Percentiles rank a stretch among this genome's conserved stretches.
Conservation (phyloP, 1,284 basidiomycete genomes). For the Clitocybe nebularis region DNA sequence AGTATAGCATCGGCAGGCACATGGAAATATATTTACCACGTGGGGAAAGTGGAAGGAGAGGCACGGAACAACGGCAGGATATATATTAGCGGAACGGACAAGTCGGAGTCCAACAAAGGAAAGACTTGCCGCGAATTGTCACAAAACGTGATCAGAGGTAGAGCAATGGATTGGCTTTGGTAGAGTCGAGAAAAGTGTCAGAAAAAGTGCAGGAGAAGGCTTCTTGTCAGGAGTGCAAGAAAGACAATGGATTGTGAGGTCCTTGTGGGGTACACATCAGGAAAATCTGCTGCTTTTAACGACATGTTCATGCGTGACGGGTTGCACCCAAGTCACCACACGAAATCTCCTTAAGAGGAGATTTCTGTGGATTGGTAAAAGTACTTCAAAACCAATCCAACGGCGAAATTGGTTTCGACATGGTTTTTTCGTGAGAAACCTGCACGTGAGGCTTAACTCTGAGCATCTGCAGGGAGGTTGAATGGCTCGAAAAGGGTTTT, state of each 20-base stretch:
- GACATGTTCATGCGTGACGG: slow-evolving; percentile 13
- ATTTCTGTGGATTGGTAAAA: slow-evolving; percentile 19
- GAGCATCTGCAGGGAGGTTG: slow-evolving; percentile 9
- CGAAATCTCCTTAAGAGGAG: slow-evolving; percentile 19
- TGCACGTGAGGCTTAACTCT: slow-evolving; percentile 4
- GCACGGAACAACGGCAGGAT: slow-evolving; percentile 3
- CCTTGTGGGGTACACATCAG: slow-evolving; percentile 16
- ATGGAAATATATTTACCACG: slow-evolving; percentile 5
- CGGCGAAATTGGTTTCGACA: slow-evolving; percentile 25
- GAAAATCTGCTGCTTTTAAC: slow-evolving; percentile 20
- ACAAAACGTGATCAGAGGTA: no score
- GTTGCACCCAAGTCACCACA: slow-evolving; percentile 15
- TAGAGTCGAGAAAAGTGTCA: slow-evolving; percentile 5
- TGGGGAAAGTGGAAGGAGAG: slow-evolving; percentile 3
- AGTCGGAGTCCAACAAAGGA: slow-evolving; percentile 2
- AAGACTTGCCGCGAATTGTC: background rate
- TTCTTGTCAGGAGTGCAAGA: background rate
- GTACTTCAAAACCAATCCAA: slow-evolving; percentile 18
- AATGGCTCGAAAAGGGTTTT: slow-evolving; percentile 8
- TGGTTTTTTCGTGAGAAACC: slow-evolving; percentile 19
- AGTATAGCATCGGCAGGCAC: slow-evolving; percentile 11
- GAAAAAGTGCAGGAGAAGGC: slow-evolving; percentile 4
- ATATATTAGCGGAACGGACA: background rate
- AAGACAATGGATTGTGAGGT: slow-evolving; percentile 9
- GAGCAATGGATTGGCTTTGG: background rate